Conservation (phyloP, 305 asterid species). For the Ruellia speciosa region DNA sequence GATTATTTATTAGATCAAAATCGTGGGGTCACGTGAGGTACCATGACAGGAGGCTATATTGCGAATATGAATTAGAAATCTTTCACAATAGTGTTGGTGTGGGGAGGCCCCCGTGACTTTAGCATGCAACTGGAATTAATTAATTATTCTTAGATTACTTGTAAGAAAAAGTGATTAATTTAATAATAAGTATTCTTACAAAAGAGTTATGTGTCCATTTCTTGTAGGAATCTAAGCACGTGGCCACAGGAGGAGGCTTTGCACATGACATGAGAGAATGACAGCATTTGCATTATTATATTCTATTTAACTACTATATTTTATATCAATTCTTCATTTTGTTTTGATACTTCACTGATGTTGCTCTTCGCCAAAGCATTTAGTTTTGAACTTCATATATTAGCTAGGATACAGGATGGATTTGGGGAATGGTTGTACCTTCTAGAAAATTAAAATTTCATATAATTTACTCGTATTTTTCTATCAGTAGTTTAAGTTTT, state of each 20-base stretch:
- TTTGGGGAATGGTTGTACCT: too few relatives aligned
- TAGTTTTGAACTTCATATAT: too few relatives aligned
- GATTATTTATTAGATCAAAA: not conserved
- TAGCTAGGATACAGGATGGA: too few relatives aligned
- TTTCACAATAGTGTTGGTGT: conserved; percentile 25
- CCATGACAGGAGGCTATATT: conserved; percentile 53
- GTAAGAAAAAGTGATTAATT: too few relatives aligned
- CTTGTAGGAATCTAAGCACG: conserved; percentile 1
- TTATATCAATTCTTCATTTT: too few relatives aligned
- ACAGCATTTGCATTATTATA: too few relatives aligned
- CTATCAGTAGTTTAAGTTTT: too few relatives aligned
- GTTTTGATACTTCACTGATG: too few relatives aligned
- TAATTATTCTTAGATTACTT: not conserved
- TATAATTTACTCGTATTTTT: too few relatives aligned
- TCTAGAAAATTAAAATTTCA: too few relatives aligned
- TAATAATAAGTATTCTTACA: not conserved
- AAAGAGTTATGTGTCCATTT: not conserved
- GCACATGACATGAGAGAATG: not conserved
- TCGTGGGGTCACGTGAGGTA: conserved; percentile 63
- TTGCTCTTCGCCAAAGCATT: too few relatives aligned
- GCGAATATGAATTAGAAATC: conserved; percentile 34
- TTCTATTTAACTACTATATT: too few relatives aligned
- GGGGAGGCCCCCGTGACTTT: conserved; percentile 38
- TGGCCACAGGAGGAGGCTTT: not conserved
- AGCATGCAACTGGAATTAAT: conserved; percentile 5